A percentile compares a stretch with the other conserved stretches of the same genome.
Conservation (phyloP, 176 grass and related monocot genomes). For the Phyllostachys edulis region DNA sequence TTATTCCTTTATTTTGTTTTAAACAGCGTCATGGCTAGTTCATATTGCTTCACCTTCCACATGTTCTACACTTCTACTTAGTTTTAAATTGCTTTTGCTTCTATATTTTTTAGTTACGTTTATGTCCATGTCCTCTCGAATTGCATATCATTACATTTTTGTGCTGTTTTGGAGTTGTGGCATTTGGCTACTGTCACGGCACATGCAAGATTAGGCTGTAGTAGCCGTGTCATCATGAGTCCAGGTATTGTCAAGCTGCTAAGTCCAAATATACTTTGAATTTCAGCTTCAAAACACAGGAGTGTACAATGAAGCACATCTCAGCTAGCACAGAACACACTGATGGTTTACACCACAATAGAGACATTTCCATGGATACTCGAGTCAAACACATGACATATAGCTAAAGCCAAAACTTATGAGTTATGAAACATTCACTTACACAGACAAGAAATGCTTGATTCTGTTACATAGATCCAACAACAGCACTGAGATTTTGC, state of each 20-base stretch:
- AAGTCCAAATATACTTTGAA: not conserved
- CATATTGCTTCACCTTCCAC: not conserved
- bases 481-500: not conserved
- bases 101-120: not conserved
- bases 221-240: not conserved
- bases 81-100: not conserved
- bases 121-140: not conserved
- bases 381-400: not conserved
- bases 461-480: slow-evolving; percentile 26
- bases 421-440: not conserved
- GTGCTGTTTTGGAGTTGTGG: not conserved
- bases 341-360: not conserved
- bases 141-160: not conserved
- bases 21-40: not conserved
- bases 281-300: not conserved
- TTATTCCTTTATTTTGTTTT: not conserved
- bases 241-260: not conserved
- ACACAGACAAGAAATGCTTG: slow-evolving; percentile 2
- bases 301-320: not conserved
- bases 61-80: not conserved
- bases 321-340: not conserved
- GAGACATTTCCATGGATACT: not conserved
- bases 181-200: not conserved
- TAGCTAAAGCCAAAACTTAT: not conserved
- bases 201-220: not conserved